Percentiles rank a stretch among this genome's conserved stretches.
Evolutionary conservation across 805 yeast genomes (phyloP).

Genomic region (Starmerella vaccinii): DNA sequence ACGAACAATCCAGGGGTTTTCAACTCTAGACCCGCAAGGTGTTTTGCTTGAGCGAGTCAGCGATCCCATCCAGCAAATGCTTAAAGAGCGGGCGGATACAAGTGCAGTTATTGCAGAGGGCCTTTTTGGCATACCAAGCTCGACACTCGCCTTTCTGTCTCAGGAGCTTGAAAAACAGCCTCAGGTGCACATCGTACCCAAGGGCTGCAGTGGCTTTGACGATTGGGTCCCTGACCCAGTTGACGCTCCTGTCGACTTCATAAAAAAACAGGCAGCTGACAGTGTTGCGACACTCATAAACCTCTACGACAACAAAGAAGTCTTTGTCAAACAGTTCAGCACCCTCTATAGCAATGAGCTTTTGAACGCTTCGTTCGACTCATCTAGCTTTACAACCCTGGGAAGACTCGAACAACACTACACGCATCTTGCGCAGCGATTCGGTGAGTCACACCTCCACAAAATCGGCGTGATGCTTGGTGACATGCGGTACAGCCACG

Average conservation of each 20-base stretch:
- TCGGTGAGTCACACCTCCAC: constrained; percentile 56
- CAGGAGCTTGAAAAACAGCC: constrained; percentile 35
- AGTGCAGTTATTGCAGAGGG: constrained; percentile 62
- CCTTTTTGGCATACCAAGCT: constrained; percentile 40
- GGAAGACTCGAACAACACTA: constrained; percentile 37
- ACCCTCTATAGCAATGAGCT: constrained; percentile 49
- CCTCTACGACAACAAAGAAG: constrained; percentile 58
- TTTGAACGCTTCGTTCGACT: constrained; percentile 26
- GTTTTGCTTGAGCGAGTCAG: constrained; percentile 69
- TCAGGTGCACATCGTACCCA: constrained; percentile 12
- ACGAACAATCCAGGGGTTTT: constrained; percentile 58
- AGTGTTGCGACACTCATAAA: constrained; percentile 61
- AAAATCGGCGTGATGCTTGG: constrained; percentile 66
- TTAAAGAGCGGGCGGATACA: constrained; percentile 66
- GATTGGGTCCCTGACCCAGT: constrained; percentile 80
- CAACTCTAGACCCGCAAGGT: constrained; percentile 76
- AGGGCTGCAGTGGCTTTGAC: constrained; percentile 36
- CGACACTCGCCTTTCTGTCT: constrained; percentile 44
- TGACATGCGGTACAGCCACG: constrained; percentile 40
- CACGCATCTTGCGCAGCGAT: constrained; percentile 48
- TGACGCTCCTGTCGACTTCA: constrained; percentile 81
- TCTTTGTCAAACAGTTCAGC: constrained; percentile 56
- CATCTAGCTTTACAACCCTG: constrained; percentile 12
- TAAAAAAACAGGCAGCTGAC: constrained; percentile 47
- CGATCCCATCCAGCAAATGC: constrained; percentile 60